These are phyloP conservation scores for Oemleria cerasiformis DNA, from an alignment of 306 rosid species.

Conservation along the genomic window DNA sequence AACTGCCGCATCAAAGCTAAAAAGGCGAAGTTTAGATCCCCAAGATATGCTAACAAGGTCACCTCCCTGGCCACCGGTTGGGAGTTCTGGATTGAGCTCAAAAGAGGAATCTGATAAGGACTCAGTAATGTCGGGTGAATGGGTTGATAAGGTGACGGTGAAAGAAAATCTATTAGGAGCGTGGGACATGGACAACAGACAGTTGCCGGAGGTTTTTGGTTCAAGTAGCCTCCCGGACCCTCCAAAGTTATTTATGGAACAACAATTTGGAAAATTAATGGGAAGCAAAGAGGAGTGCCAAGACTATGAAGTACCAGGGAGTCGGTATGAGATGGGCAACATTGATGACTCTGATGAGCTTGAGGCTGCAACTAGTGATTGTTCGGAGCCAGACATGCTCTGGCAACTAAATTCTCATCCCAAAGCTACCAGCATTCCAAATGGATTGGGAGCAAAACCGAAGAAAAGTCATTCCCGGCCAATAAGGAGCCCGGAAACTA, in stretches of 20 bases:
- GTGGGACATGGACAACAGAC: conserved; percentile 60
- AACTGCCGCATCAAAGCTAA: conserved; percentile 35
- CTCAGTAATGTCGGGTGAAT: conserved; percentile 41
- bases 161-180: conserved; percentile 52
- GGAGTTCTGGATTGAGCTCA: conserved; percentile 15
- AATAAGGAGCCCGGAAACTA: conserved; percentile 44
- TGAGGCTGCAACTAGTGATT: conserved; percentile 76
- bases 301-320: conserved; percentile 29
- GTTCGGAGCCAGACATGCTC: conserved; percentile 71
- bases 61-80: conserved; percentile 45
- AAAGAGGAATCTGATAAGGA: conserved; percentile 59
- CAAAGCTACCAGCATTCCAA: conserved; percentile 41
- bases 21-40: conserved; percentile 68
- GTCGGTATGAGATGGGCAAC: conserved; percentile 35
- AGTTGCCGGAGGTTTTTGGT: conserved; percentile 42
- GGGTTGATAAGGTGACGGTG: conserved; percentile 52
- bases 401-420: conserved; percentile 47
- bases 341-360: conserved; percentile 68
- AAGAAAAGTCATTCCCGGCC: conserved; percentile 46
- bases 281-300: conserved; percentile 37
- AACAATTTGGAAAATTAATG: conserved; percentile 14
- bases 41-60: conserved; percentile 52
- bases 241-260: conserved; percentile 40
- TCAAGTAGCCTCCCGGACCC: conserved; percentile 39
- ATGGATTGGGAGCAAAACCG: conserved; percentile 38